Evolutionary conservation across 2,329 filamentous ascomycete genomes (phyloP).

Genomic region (Aspergillus phoenicis): DNA sequence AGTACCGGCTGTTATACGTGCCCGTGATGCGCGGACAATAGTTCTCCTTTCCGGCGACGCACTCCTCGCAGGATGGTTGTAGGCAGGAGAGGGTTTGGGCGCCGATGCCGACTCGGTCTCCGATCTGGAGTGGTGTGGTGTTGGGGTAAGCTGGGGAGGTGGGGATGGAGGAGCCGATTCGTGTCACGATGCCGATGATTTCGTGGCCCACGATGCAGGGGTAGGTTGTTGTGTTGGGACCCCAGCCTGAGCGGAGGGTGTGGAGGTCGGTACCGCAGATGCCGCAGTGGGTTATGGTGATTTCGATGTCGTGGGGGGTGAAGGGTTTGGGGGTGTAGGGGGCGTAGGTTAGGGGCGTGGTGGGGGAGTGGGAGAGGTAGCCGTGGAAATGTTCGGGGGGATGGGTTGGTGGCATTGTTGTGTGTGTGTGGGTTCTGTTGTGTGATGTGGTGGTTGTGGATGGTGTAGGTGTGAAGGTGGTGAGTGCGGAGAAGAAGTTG

Average conservation of each 20-base stretch:
- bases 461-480: background rate
- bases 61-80: constrained; percentile 44
- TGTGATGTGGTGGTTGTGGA: background rate
- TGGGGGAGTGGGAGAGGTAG: constrained; percentile 44
- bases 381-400: constrained; percentile 37
- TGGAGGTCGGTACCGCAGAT: constrained; percentile 68
- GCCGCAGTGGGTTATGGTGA: constrained; percentile 66
- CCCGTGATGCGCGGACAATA: constrained; percentile 43
- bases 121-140: constrained; percentile 53
- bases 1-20: constrained; percentile 42
- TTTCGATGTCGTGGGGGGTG: constrained; percentile 66
- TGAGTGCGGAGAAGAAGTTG: background rate
- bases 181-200: constrained; percentile 62
- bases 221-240: constrained; percentile 36
- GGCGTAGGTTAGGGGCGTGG: constrained; percentile 34
- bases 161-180: constrained; percentile 51
- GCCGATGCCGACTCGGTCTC: constrained; percentile 66
- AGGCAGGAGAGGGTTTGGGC: constrained; percentile 62
- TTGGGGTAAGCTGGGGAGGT: constrained; percentile 24
- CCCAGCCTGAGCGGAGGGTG: constrained; percentile 56
- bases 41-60: constrained; percentile 41
- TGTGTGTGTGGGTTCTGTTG: too few relatives aligned
- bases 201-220: constrained; percentile 65
- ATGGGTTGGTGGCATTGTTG: background rate
- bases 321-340: constrained; percentile 46